phyloP scores from a whole-genome alignment of 2,329 filamentous ascomycete species.

The Epichloe glyceriae region DNA sequence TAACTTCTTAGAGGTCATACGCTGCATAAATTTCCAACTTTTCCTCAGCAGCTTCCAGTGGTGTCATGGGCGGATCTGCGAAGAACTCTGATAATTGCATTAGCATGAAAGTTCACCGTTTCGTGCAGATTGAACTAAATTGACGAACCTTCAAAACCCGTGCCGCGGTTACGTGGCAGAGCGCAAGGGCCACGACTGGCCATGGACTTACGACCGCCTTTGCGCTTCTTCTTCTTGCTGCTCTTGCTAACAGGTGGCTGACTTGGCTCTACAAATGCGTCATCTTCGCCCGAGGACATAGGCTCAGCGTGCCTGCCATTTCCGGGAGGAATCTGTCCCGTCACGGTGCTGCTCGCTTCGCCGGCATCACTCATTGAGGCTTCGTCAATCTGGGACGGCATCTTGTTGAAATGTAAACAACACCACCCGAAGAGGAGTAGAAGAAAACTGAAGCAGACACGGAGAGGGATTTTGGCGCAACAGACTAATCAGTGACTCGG shows the following conservation, averaged over 20 bases:
- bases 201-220: conserved; percentile 6
- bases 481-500: not conserved
- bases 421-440: no score
- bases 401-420: not conserved
- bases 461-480: no score
- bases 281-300: not conserved
- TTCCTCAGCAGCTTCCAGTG: conserved; percentile 54
- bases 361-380: not conserved
- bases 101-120: not conserved
- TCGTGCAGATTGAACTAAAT: not conserved
- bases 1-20: conserved; percentile 28
- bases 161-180: conserved; percentile 33
- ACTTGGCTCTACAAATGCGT: not conserved
- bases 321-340: not conserved
- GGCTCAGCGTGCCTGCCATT: not conserved
- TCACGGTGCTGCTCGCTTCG: not conserved
- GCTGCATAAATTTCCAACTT: conserved; percentile 49
- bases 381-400: not conserved
- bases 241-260: not conserved
- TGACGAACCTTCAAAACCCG: conserved; percentile 54
- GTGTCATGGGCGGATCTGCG: conserved; percentile 66
- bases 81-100: conserved; percentile 44
- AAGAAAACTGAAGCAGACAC: no score
- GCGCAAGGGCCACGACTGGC: conserved; percentile 25
- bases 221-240: conserved; percentile 12